Percentiles rank a stretch among this genome's conserved stretches.
phyloP scores from a whole-genome alignment of 371 early-diverging fungal species.

The Saksenaea vasiformis region DNA sequence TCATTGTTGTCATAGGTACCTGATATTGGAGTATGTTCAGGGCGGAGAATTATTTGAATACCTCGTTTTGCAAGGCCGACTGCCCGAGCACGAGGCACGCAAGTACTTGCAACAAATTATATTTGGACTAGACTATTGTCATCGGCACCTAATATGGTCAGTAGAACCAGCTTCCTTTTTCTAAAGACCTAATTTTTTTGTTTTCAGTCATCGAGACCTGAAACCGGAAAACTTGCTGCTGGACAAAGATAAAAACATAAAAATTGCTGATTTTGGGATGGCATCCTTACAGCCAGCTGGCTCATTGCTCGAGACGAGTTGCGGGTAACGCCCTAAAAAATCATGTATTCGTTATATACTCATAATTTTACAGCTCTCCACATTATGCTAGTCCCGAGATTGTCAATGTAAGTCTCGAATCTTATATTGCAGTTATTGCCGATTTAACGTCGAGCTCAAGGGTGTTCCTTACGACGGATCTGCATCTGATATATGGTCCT shows the following conservation, averaged over 20 bases:
- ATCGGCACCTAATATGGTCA: conserved; percentile 88
- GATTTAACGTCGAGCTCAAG: conserved; percentile 15
- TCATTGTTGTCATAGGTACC: conserved; percentile 57
- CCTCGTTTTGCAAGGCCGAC: conserved; percentile 84
- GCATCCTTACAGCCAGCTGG: conserved; percentile 75
- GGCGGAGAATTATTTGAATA: conserved; percentile 98
- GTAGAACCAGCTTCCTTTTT: not conserved
- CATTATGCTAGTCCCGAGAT: conserved; percentile 96
- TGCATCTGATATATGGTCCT: conserved; percentile 90
- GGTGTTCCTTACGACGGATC: conserved; percentile 86
- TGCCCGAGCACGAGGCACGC: conserved; percentile 87
- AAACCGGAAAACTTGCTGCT: conserved; percentile 96
- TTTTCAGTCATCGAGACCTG: conserved; percentile 90
- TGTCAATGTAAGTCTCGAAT: conserved; percentile 56
- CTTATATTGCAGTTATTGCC: not conserved
- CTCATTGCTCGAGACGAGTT: conserved; percentile 76
- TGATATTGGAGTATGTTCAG: conserved; percentile 95
- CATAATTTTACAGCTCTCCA: conserved; percentile 61
- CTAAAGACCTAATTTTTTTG: not conserved
- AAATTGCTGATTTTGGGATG: conserved; percentile 90
- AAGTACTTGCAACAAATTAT: conserved; percentile 96
- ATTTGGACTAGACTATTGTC: conserved; percentile 92
- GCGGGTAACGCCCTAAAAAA: conserved; percentile 59
- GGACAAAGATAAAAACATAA: conserved; percentile 73
- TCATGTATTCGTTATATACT: conserved; percentile 32